Evolutionary conservation across 176 grass and related monocot genomes (phyloP), one percentile per base, ranked within the genome.

Genomic region (Rhipidocladum racemiflorum): DNA sequence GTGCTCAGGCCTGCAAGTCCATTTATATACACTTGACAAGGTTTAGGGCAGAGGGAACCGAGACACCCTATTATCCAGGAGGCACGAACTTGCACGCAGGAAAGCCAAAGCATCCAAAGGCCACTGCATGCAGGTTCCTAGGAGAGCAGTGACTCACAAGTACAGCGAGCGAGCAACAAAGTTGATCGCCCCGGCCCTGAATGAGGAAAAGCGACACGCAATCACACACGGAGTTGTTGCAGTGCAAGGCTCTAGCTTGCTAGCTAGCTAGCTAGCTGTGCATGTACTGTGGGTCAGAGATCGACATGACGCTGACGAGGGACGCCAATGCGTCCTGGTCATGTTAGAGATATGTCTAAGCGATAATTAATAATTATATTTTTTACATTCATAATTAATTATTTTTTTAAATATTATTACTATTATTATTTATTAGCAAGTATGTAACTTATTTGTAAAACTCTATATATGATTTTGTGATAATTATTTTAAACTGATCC

Each of bases 151-250:
- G 56, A 27, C 55, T 17, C 69, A 20, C 69, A 60, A 61, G 50
- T 35, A 62, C 50, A 45, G 38, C 21, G 13, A 10, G 32, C 35
- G 12, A 55, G 57, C 69, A 36, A 20, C 68, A 61, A 61, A 74
- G 69, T 21, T 39, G 69, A 60, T 61, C 43, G 71, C 32, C 10
- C 34, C 70, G 81, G 81, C 81, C 36, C 86, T 88, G 86, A 84
- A 78, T 73, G 81, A 84, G 86, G 74, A 66, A 88, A 88, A 84
- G 81, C 67, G 60, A 79, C 86, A 79, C 86, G 86, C 86, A 88
- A 74, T 84, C 75, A 60, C 81, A 84, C 74, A 75, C 65, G 80
- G 0, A 61, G 79, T 86, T 67, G 84, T 86, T 85, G 73, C 61
- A 10, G 34, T 8, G 59, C 24, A 6, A 36, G 5, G 30, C 70